Evolutionary conservation across 768 basidiomycete species (phyloP), one percentile per base, ranked within the genome.

Genomic region (Hericium alpestre): DNA sequence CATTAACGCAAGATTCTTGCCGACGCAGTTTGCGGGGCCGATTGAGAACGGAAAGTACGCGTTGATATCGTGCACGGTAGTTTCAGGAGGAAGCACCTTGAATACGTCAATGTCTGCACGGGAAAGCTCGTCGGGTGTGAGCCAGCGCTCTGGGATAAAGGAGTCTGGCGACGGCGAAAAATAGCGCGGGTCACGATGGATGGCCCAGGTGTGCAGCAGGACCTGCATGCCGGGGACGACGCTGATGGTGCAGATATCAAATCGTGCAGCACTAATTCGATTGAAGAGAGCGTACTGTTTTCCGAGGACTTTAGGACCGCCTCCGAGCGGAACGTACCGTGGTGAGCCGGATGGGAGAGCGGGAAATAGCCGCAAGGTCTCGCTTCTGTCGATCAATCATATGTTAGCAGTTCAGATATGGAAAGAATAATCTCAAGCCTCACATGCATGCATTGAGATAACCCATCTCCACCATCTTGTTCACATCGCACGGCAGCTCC

Each of bases 111-210:
- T 23, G 20, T 25, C 11, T 37, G 15, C 7, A 9, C 9, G 6
- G 32, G 32, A 32, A 32, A 32, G 32, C 9, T 13, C 10, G 2
- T 51, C 23, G 23, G 49, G 20, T 51, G 15, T 16, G 10, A 63
- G 46, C 60, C 62, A 65, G 32, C 62, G 59, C 48, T 63, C 58
- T 2, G 64, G 64, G 11, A 54, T 39, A 53, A 61, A 65, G 15
- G 41, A 9, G 11, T 61, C 58, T 6, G 64, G 59, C 2, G 18
- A 11, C 11, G 53, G 51, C 8, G 32, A 32, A 27, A 63, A 65
- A 52, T 65, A 60, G 3, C 54, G 53, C 20, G 57, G 53, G 38
- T 63, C 60, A 15, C 60, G 62, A n/a, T 63, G 62, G 9, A 63
- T 25, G 47, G 48, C 47, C 39, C 57, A 58, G 4, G 61, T 53